A percentile compares a stretch with the other conserved stretches of the same genome.
These are phyloP conservation scores for Tephrocybe sp. DNA, from an alignment of 768 basidiomycete genomes.

Conservation along the genomic window DNA sequence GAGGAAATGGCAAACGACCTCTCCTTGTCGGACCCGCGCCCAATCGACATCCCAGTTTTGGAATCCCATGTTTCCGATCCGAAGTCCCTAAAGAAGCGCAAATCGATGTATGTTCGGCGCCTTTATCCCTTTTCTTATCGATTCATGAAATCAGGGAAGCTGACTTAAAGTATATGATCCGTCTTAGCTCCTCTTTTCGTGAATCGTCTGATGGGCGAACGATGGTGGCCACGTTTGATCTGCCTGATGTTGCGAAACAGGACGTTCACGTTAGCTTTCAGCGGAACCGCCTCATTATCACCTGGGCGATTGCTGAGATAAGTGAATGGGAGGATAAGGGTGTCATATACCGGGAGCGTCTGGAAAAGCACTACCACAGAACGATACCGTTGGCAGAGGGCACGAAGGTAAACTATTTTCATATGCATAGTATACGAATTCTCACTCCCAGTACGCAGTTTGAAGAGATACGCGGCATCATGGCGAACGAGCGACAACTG, in stretches of 20 bases:
- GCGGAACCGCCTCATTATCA: slow-evolving; percentile 58
- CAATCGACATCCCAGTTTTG: slow-evolving; percentile 37
- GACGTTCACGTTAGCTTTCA: slow-evolving; percentile 78
- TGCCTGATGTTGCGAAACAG: slow-evolving; percentile 68
- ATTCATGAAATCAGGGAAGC: slow-evolving; percentile 14
- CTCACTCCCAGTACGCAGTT: slow-evolving; percentile 42
- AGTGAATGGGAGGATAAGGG: slow-evolving; percentile 64
- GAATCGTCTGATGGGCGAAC: slow-evolving; percentile 72
- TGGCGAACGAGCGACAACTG: slow-evolving; percentile 60
- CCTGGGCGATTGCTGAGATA: slow-evolving; percentile 62
- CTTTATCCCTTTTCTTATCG: slow-evolving; percentile 9
- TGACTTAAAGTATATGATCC: slow-evolving; percentile 12
- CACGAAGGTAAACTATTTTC: slow-evolving; percentile 51
- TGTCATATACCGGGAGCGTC: slow-evolving; percentile 59
- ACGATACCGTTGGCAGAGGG: slow-evolving; percentile 74
- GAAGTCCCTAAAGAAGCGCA: slow-evolving; percentile 54
- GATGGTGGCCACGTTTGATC: slow-evolving; percentile 69
- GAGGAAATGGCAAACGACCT: slow-evolving; percentile 44
- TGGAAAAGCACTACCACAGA: slow-evolving; percentile 63
- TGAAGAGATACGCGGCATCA: slow-evolving; percentile 69
- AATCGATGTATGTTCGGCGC: slow-evolving; percentile 55
- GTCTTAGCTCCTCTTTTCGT: slow-evolving; percentile 60
- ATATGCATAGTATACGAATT: background rate
- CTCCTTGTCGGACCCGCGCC: slow-evolving; percentile 30
- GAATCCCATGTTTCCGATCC: slow-evolving; percentile 37